Conservation (phyloP, 495 filamentous ascomycete species). For the Chlorociboria aeruginascens region DNA sequence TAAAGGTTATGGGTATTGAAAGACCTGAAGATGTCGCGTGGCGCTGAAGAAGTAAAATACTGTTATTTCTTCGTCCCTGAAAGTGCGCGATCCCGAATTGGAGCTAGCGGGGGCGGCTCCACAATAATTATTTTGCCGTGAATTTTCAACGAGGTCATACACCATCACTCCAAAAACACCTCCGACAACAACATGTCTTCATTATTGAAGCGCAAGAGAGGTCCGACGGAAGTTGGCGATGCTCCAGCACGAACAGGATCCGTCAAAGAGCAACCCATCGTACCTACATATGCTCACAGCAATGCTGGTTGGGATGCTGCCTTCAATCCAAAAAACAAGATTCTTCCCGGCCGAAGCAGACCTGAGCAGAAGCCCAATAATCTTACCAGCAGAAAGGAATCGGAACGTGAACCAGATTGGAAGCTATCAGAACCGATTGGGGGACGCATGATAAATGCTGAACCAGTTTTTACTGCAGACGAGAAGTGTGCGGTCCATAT, state of each 20-base stretch:
- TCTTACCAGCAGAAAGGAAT: no score
- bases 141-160: background rate
- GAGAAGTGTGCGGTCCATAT: conserved; percentile 51
- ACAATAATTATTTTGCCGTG: conserved; percentile 5
- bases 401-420: conserved; percentile 36
- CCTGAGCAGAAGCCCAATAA: no score
- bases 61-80: no score
- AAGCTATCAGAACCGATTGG: conserved; percentile 48
- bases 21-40: background rate
- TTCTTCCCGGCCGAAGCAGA: no score
- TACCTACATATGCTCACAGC: background rate
- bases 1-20: background rate
- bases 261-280: conserved; percentile 4
- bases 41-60: no score
- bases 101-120: no score
- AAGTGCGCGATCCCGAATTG: no score
- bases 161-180: conserved; percentile 10
- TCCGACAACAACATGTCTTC: conserved; percentile 23
- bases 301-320: conserved; percentile 13
- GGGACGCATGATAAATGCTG: conserved; percentile 57
- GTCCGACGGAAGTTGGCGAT: conserved; percentile 10
- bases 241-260: conserved; percentile 16
- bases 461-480: conserved; percentile 68
- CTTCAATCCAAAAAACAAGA: conserved; percentile 6
- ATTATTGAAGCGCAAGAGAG: conserved; percentile 23